phyloP scores from a whole-genome alignment of 129 eudicot genomes.

The Helianthus annuus region HanXRQr2.0-SUNRISE NC_035447.2:102756629-102757128 shows the following conservation, averaged over 20 bases:
- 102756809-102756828: not conserved
- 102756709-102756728: constrained; percentile 42
- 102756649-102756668: not conserved
- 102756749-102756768: constrained; percentile 45
- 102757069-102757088: not conserved
- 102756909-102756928: constrained; percentile 8
- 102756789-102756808: constrained; percentile 11
- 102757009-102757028: constrained; percentile 53
- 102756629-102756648: not conserved
- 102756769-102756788: constrained; percentile 16
- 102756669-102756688: constrained; percentile 7
- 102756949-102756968: constrained; percentile 10
- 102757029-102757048: constrained; percentile 5
- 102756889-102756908: constrained; percentile 30
- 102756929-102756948: constrained; percentile 18
- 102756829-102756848: constrained; percentile 51
- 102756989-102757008: constrained; percentile 35
- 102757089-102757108: too few relatives aligned
- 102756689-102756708: constrained; percentile 46
- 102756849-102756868: constrained; percentile 35
- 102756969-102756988: constrained; percentile 50
- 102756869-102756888: constrained; percentile 40
- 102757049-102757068: constrained; percentile 8
- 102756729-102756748: constrained; percentile 38
- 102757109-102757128: too few relatives aligned